phyloP scores from a whole-genome alignment of 805 yeast species.

The Nadsonia fulvescens region DNA sequence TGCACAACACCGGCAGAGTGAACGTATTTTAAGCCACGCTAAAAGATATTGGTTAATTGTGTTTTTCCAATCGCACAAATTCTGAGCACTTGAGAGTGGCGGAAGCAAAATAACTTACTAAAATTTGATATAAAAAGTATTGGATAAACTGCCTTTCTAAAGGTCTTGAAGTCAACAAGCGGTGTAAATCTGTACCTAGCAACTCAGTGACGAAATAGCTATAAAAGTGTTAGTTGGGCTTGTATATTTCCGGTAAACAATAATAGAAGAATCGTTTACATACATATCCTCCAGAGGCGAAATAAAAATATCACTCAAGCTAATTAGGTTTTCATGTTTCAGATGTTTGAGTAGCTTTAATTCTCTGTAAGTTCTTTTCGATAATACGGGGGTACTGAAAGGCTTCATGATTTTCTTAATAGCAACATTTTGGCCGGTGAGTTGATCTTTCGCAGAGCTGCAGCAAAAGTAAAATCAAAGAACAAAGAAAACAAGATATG shows the following conservation, averaged over 20 bases:
- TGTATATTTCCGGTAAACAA: not conserved
- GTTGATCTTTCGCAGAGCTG: conserved; percentile 71
- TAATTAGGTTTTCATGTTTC: conserved; percentile 85
- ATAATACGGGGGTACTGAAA: conserved; percentile 81
- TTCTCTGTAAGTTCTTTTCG: conserved; percentile 93
- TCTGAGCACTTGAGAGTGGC: no score
- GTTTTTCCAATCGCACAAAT: not conserved
- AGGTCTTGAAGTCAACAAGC: conserved; percentile 81
- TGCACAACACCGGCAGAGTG: conserved; percentile 88
- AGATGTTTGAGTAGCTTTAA: conserved; percentile 81
- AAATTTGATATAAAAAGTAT: conserved; percentile 86
- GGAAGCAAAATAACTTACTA: conserved; percentile 11
- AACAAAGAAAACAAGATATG: no score
- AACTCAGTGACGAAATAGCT: conserved; percentile 79
- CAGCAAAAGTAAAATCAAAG: not conserved
- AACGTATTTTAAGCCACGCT: conserved; percentile 75
- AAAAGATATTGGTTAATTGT: not conserved
- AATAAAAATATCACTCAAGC: conserved; percentile 81
- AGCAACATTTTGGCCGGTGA: conserved; percentile 86
- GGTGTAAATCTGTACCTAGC: conserved; percentile 91
- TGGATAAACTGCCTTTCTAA: conserved; percentile 92
- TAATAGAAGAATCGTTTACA: conserved; percentile 4
- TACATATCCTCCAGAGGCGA: conserved; percentile 86
- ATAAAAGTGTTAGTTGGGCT: no score
- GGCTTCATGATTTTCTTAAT: conserved; percentile 97